These are phyloP conservation scores for Camellia oleifera DNA, from an alignment of 179 eudicot genomes.

Conservation along the genomic window DNA sequence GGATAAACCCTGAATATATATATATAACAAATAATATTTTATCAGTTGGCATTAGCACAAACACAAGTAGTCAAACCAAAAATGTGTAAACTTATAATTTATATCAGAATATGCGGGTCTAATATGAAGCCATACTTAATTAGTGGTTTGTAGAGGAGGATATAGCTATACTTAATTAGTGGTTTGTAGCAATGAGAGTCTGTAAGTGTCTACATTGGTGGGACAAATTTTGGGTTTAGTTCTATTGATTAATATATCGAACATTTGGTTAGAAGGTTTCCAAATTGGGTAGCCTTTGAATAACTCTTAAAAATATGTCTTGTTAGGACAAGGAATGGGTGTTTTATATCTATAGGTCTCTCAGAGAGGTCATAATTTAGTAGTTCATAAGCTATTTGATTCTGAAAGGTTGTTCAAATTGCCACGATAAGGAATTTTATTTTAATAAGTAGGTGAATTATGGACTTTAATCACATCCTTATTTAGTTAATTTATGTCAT, in stretches of 20 bases:
- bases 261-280: not conserved
- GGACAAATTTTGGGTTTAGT: not conserved
- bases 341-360: not conserved
- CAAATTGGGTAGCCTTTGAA: not conserved
- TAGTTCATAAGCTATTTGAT: not conserved
- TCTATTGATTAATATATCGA: not conserved
- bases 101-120: too few species aligned
- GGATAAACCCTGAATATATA: too few species aligned
- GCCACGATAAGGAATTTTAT: not conserved
- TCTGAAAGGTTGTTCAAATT: not conserved
- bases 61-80: too few species aligned
- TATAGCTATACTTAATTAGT: too few species aligned
- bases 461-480: not conserved
- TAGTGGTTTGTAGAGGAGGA: not conserved
- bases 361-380: not conserved
- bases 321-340: not conserved
- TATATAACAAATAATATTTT: too few species aligned
- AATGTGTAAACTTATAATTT: too few species aligned
- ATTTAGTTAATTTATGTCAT: not conserved
- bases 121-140: not conserved
- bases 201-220: too few species aligned
- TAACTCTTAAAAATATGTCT: not conserved
- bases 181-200: too few species aligned
- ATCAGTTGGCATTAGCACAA: too few species aligned
- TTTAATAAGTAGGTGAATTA: not conserved